Evolutionary conservation across 345 rosid genomes (phyloP).

Genomic region (Lepidium didymum): DNA sequence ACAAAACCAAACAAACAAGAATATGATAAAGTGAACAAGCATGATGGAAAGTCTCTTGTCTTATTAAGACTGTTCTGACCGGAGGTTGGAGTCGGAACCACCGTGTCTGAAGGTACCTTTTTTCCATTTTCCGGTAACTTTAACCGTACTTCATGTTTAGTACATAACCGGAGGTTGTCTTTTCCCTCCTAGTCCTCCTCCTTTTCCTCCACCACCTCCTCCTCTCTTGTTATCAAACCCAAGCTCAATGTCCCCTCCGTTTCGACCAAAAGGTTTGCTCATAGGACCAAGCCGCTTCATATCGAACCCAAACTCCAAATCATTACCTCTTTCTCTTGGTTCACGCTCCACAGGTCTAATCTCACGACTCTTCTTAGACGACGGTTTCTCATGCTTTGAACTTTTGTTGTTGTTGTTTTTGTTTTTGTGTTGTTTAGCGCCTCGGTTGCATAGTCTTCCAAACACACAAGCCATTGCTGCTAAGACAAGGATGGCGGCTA

Average conservation of each 20-base stretch:
- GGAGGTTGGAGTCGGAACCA: neutral
- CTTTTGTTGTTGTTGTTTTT: conserved; percentile 14
- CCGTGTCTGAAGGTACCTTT: conserved; percentile 1
- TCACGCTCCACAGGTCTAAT: conserved; percentile 28
- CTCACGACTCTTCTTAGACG: conserved; percentile 27
- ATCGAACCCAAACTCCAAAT: conserved; percentile 32
- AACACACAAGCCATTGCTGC: conserved; percentile 40
- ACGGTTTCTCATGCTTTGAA: conserved; percentile 23
- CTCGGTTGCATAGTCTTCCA: conserved; percentile 37
- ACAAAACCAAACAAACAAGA: conserved; percentile 13
- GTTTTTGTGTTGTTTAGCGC: conserved; percentile 8
- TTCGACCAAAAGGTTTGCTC: conserved; percentile 13
- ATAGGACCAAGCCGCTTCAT: conserved; percentile 23
- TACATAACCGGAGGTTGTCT: conserved; percentile 18
- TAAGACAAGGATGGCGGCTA: conserved; percentile 28
- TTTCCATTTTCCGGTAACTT: neutral
- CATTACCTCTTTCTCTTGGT: conserved; percentile 28
- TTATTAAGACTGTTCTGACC: neutral
- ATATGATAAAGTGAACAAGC: conserved; percentile 1
- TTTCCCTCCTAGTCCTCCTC: conserved; percentile 24
- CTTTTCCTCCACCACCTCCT: conserved; percentile 17
- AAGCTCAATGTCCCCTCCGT: conserved; percentile 28
- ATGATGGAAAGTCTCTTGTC: conserved; percentile 15
- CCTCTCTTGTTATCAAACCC: conserved; percentile 33
- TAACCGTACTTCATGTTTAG: conserved; percentile 11